A percentile compares a stretch with the other conserved stretches of the same genome.
Conservation (phyloP, 768 basidiomycete genomes). For the Mrakia blollopis region DNA sequence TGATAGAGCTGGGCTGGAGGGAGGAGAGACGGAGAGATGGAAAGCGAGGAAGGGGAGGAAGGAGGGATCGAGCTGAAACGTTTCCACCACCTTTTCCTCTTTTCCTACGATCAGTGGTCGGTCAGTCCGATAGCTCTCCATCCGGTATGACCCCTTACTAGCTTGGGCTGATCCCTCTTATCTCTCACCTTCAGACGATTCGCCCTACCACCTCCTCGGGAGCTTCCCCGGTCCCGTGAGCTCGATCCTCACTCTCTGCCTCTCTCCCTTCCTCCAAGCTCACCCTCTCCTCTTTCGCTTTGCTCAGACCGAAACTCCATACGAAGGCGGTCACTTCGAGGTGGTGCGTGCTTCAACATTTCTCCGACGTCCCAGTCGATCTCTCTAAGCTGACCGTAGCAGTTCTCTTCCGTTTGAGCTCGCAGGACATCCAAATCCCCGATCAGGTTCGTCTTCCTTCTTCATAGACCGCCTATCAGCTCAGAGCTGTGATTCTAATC, state of each 20-base stretch:
- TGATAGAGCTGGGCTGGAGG: neutral
- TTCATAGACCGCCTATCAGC: too few species aligned
- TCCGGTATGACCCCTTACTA: neutral
- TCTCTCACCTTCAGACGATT: slow-evolving; percentile 66
- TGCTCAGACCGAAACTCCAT: slow-evolving; percentile 68
- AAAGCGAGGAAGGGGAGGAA: neutral
- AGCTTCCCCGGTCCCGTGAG: slow-evolving; percentile 76
- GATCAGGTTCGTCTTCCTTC: slow-evolving; percentile 48
- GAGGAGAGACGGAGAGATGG: neutral
- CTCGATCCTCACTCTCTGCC: neutral
- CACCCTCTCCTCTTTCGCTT: neutral
- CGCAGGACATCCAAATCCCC: slow-evolving; percentile 89
- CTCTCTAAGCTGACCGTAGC: neutral
- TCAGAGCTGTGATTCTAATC: too few species aligned
- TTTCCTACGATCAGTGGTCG: slow-evolving; percentile 14
- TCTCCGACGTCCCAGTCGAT: neutral
- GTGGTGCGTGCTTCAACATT: slow-evolving; percentile 62
- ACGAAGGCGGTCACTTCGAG: slow-evolving; percentile 84
- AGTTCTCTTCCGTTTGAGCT: neutral
- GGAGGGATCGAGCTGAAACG: neutral
- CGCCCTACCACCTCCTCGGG: slow-evolving; percentile 85
- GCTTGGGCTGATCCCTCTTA: slow-evolving; percentile 5
- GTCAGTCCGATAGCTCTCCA: neutral
- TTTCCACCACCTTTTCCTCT: neutral
- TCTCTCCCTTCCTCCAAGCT: neutral